Conservation (phyloP, 2,329 filamentous ascomycete genomes). For the Zasmidium angulare region DNA sequence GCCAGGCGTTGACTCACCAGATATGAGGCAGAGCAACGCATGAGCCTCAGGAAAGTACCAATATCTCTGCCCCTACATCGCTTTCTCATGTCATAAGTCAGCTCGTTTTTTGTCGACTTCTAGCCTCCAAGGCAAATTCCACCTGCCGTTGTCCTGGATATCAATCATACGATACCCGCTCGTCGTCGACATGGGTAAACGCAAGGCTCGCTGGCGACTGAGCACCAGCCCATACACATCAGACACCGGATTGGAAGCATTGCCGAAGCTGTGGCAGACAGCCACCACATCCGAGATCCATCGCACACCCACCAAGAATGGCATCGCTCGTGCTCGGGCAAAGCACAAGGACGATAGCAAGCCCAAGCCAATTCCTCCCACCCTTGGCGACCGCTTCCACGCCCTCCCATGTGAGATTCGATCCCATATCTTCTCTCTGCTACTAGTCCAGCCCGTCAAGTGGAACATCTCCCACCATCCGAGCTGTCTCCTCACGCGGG, state of each 20-base stretch:
- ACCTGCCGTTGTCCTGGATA: too few relatives aligned
- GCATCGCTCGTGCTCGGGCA: background rate
- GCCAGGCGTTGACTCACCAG: background rate
- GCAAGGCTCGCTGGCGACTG: background rate
- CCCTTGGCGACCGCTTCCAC: conserved; percentile 18
- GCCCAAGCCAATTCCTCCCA: background rate
- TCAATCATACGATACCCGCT: too few relatives aligned
- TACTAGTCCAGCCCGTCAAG: conserved; percentile 16
- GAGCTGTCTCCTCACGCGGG: conserved; percentile 6
- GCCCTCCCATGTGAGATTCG: conserved; percentile 19
- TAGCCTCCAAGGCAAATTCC: background rate
- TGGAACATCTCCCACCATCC: conserved; percentile 12
- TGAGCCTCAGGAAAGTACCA: background rate
- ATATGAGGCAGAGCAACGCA: background rate
- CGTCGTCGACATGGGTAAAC: background rate
- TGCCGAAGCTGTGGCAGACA: background rate
- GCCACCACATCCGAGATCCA: background rate
- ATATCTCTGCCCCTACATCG: too few relatives aligned
- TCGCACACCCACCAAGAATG: background rate
- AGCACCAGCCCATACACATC: background rate
- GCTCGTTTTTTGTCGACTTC: background rate
- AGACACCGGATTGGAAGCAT: background rate
- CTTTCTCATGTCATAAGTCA: too few relatives aligned
- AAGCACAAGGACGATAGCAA: background rate
- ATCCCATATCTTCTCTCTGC: conserved; percentile 16